Evolutionary conservation across 2,329 filamentous ascomycete genomes (phyloP), one percentile per base, ranked within the genome.

Genomic region (Nigrospora oryzae): DNA sequence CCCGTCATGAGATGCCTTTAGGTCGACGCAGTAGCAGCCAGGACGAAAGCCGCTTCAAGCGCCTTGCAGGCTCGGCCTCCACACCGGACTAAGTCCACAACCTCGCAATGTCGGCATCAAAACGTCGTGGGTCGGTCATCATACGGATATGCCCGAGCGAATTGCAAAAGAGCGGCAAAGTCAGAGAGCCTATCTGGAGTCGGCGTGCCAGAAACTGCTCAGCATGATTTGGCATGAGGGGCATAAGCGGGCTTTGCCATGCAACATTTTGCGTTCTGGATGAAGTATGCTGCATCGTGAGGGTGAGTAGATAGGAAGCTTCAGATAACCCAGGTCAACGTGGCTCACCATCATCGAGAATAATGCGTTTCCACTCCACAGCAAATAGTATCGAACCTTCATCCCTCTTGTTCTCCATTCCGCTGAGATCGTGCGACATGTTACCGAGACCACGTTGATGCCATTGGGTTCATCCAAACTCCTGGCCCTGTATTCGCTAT

Each of bases 191-290:
- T 54, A 40, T 74, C 75, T 37, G 74, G 70, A 1, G 75, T 66
- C 0, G 71, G 71, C 0, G 71, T 75, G 1, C 70, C 70, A 0
- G 68, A 72, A 0, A 75, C 61, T 1, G 64, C 66, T 71, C 69
- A 74, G 4, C 70, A 60, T 1, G 55, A 56, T 12, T 49, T 45
- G 0, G 64, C 56, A 0, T 65, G 47, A 0, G 75, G 55, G 2
- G 56, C 55, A 19, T 60, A 68, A 0, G 66, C 51, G 1, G 66
- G 66, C 42, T 51, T 56, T 12, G 64, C 56, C 49, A 63, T 68
- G 11, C 46, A 36, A 0, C 63, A 61, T 2, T 55, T 51, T 1
- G 47, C 46, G 30, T 66, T 66, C 3, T 65, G 60, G 30, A 73
- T 66, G 2, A 61, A 50, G 43, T 71, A 69, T 2, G 66, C 69